These are phyloP conservation scores for Hypocreales sp. DNA, from an alignment of 2,329 filamentous ascomycete species.

Conservation along the genomic window DNA sequence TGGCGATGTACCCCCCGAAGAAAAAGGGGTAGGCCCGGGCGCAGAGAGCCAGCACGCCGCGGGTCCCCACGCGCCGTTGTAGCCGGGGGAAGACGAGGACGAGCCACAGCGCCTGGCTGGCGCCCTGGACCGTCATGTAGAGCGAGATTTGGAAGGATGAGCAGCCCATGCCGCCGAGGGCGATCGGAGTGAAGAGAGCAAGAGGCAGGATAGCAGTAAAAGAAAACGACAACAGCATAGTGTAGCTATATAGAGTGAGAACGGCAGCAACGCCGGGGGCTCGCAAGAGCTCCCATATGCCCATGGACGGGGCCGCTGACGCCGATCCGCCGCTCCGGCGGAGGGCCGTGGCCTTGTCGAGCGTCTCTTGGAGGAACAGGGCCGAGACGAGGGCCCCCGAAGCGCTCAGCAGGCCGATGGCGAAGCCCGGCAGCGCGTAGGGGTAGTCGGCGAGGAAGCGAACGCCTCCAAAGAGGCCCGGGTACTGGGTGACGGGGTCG, in stretches of 20 bases:
- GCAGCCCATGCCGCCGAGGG: slow-evolving; percentile 51
- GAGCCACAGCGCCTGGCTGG: slow-evolving; percentile 56
- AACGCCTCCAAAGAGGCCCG: slow-evolving; percentile 29
- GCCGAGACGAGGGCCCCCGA: slow-evolving; percentile 33
- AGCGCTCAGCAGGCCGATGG: slow-evolving; percentile 38
- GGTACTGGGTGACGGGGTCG: slow-evolving; percentile 50
- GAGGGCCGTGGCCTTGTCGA: slow-evolving; percentile 13
- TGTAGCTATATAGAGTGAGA: slow-evolving; percentile 48
- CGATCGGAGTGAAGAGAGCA: slow-evolving; percentile 48
- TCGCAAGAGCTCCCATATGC: slow-evolving; percentile 31
- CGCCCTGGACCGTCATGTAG: slow-evolving; percentile 48
- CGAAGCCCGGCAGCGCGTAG: slow-evolving; percentile 39
- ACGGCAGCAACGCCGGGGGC: slow-evolving; percentile 50
- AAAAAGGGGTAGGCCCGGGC: slow-evolving; percentile 43
- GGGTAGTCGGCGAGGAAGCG: slow-evolving; percentile 33
- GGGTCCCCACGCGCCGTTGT: slow-evolving; percentile 51
- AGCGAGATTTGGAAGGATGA: slow-evolving; percentile 46
- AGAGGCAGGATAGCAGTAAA: slow-evolving; percentile 59
- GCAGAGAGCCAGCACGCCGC: slow-evolving; percentile 44
- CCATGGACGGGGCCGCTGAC: slow-evolving; percentile 3
- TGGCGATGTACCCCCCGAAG: slow-evolving; percentile 38
- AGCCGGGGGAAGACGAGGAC: slow-evolving; percentile 53
- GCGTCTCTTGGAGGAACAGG: slow-evolving; percentile 49
- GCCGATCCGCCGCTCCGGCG: not conserved
- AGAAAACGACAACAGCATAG: slow-evolving; percentile 52